Evolutionary conservation across 202 grass and related monocot genomes (phyloP), one percentile per base, ranked within the genome.

Genomic region (Elaeis oleifera): DNA sequence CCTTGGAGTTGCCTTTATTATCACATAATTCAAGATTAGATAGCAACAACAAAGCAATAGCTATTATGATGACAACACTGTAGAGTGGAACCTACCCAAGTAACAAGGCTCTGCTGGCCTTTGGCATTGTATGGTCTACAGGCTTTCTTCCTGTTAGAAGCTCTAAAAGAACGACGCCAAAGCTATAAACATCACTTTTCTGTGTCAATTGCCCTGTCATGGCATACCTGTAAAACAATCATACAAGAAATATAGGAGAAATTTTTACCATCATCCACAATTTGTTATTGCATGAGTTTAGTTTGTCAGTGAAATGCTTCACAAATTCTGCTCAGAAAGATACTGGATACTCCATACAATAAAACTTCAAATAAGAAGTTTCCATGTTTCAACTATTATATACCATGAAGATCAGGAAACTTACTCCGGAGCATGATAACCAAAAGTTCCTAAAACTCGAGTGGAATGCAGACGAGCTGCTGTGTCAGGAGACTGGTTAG

Each of bases 361-460:
- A 0, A 5, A 29, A 29, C 26, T 27, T 27, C 26, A 27, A 5
- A 27, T 27, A 27, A 27, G 26, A 27, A 27, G 26, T 27, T 27
- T 27, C 26, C 26, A 27, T 27, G 26, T 27, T 27, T 27, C 26
- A 27, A 27, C 28, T 6, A 29, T 29, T 29, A 29, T 29, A 29
- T 5, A 29, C 28, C 6, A 29, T 6, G 28, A 29, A 29, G 28
- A 5, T 29, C 28, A 6, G 28, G 28, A 29, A 29, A 26, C 82
- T 71, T 84, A 96, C 91, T 90, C 87, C 0, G 91, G 91, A 16
- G 91, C 91, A 67, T 96, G 91, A 76, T 96, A 96, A 0, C 87
- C 91, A 51, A 96, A 96, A 16, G 91, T 96, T 57, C 91, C 87
- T 53, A 96, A 83, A 50, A 96, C 91, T 79, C 89, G 89, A 72